A percentile compares a stretch with the other conserved stretches of the same genome.
These are phyloP conservation scores for Talaromyces sp. DNA, from an alignment of 2,329 filamentous ascomycete genomes.

Conservation along the genomic window DNA sequence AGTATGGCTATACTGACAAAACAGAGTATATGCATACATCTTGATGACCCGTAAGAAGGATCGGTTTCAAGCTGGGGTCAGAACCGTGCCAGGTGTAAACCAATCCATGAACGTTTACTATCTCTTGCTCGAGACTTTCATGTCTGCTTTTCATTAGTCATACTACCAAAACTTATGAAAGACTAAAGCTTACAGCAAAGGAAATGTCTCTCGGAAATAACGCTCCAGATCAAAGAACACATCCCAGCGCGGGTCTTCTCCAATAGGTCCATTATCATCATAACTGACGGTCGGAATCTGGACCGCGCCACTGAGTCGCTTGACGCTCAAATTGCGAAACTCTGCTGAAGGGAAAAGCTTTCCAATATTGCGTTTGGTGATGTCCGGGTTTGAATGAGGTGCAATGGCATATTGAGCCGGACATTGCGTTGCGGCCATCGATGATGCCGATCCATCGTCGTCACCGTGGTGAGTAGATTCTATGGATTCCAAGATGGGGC, in stretches of 20 bases:
- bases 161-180: no score
- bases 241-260: constrained; percentile 58
- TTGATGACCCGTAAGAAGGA: constrained; percentile 57
- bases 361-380: background rate
- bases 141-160: constrained; percentile 28
- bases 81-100: constrained; percentile 59
- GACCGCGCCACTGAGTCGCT: constrained; percentile 57
- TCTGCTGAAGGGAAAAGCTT: constrained; percentile 1
- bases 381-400: background rate
- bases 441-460: background rate
- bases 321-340: constrained; percentile 29
- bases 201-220: background rate
- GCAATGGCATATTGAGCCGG: background rate
- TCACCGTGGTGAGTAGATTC: background rate
- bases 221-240: constrained; percentile 43
- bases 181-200: background rate
- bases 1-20: background rate
- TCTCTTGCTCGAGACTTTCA: constrained; percentile 48
- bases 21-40: constrained; percentile 42
- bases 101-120: constrained; percentile 62
- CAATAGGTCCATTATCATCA: constrained; percentile 25
- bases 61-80: constrained; percentile 52
- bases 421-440: background rate
- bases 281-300: constrained; percentile 51
- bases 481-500: background rate